Base-by-base conservation (phyloP, 31 red algal genomes). In the Bonnemaisonia californica region DNA sequence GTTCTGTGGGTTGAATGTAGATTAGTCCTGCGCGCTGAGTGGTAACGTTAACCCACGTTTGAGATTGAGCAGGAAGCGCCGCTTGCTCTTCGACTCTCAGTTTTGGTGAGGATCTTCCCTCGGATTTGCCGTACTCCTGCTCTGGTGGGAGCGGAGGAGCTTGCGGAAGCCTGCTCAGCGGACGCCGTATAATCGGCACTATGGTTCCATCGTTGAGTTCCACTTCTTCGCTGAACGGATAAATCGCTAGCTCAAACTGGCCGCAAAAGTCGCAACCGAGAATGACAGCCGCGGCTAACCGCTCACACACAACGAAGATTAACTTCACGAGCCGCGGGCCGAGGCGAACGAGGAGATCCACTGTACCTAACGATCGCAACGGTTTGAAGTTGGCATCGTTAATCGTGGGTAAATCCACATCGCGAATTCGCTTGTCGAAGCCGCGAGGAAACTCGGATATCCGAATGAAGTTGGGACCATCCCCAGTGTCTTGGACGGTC, bases 191-290 rank as follows among this genome's bases (percentile, higher is more conserved):
- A 32, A 41, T 71, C 11, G 1, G 67, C 0, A 36, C 23, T 23
- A 23, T 21, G 36, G 0, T 38, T 22, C 78, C 78, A 62, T 82
- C 62, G 0, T 68, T 32, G 62, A 69, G 22, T 33, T 1, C 47
- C 34, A 78, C 13, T 12, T 36, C 39, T 11, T 45, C 59, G 22
- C 12, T 59, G 2, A 21, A 5, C 1, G 54, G 66, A 29, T 45
- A 48, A 58, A 83, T 72, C 28, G 64, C 66, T 41, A 71, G 47
- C 1, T 71, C 66, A 42, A 72, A 73, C 1, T 2, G 47, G 31
- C 72, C 80, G 56, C 47, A 72, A 37, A 83, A 83, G 22, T 72
- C 41, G 42, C 42, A 36, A 0, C 80, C 65, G 18, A 83, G 80
- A 48, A 83, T 83, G 5, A 83, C 80, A 16, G 64, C 38, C 41